Evolutionary conservation across 345 rosid genomes (phyloP), one percentile per base, ranked within the genome.

Genomic region (Acer saccharum): DNA sequence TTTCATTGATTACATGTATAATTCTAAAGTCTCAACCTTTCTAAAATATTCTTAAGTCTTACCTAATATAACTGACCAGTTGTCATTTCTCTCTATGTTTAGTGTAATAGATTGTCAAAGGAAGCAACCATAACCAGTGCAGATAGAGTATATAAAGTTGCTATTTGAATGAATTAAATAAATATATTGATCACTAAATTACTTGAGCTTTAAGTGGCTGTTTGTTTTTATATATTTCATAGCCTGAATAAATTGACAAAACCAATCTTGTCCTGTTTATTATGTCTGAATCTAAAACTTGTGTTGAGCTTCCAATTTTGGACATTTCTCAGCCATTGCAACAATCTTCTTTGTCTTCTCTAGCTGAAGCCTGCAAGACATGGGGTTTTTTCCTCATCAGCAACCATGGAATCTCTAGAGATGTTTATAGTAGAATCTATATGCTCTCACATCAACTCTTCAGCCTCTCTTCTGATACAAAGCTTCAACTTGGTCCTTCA

Each of bases 331-430:
- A 75, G 82, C 86, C 83, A 43, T 21, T 75, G 65, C 17, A 65
- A 23, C 70, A 83, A 18, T 68, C 81, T 12, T 65, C 71, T 62
- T 27, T 84, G 10, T 60, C 65, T 0, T 79, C 83, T 29, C 78
- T 87, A 7, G 23, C 71, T 20, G 67, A 69, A 62, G 85, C 88
- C 68, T 85, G 86, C 72, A 78, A 75, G 72, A 61, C 65, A 68
- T 83, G 88, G 88, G 86, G 90, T 18, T 87, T 85, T 71, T 87
- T 87, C 73, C 78, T 72, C 60, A 80, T 87, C 16, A 78, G 74
- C 65, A 87, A 80, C 67, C 86, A 83, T 76, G 87, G 87, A 71
- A 67, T 83, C 75, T 64, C 83, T 29, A 81, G 79, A 41, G 62
- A 83, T 68, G 79, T 85, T 72, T 83, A 76, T 67, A 58, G 10